Evolutionary conservation across 176 grass and related monocot genomes (phyloP).

Genomic region (Phoenix dactylifera): DNA sequence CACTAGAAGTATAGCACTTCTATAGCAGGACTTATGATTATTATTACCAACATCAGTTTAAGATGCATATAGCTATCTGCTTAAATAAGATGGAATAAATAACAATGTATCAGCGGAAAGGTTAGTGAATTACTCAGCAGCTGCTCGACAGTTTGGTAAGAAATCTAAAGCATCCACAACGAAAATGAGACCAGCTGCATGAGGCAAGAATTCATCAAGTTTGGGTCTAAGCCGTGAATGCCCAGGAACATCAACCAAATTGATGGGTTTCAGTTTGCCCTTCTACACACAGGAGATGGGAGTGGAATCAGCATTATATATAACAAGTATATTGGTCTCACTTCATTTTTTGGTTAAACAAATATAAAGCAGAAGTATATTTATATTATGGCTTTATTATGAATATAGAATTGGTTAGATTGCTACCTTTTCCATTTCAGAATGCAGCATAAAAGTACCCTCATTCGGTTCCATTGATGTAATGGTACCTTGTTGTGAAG

Average conservation of each 20-base stretch:
- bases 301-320: no score
- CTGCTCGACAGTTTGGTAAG: constrained; percentile 65
- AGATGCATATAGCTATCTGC: no score
- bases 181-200: constrained; percentile 69
- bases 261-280: constrained; percentile 63
- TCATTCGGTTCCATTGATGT: constrained; percentile 95
- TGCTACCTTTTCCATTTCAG: constrained; percentile 59
- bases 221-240: constrained; percentile 87
- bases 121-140: constrained; percentile 62
- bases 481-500: constrained; percentile 83
- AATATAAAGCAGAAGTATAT: no score
- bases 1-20: no score
- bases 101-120: no score
- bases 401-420: no score
- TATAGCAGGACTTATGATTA: no score
- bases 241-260: constrained; percentile 94
- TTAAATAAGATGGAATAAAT: no score
- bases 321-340: no score
- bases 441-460: constrained; percentile 73
- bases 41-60: no score
- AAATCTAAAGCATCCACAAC: constrained; percentile 89
- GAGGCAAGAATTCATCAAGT: constrained; percentile 74
- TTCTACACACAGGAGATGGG: constrained; percentile 21
- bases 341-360: no score
- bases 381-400: no score